A percentile compares a stretch with the other conserved stretches of the same genome.
Evolutionary conservation across 2,329 filamentous ascomycete species (phyloP).

Genomic region (Aspergillus flavus): DNA sequence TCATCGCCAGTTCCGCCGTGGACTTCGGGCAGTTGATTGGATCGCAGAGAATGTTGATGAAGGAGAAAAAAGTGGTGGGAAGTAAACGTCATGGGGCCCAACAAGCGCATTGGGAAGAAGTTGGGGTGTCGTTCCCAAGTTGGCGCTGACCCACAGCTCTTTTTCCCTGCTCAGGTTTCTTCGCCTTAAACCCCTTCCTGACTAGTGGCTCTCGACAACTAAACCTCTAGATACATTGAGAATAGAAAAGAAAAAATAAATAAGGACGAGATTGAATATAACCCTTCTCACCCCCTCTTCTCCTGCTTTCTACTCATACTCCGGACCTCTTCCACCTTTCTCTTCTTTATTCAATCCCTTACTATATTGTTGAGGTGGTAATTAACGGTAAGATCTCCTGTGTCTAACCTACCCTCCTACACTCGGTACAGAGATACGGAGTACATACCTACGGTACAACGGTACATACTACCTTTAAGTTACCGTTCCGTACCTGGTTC

Average conservation of each 20-base stretch:
- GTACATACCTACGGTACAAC: not conserved
- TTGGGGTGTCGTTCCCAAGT: constrained; percentile 11
- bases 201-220: not conserved
- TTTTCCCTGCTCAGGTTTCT: not conserved
- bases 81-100: constrained; percentile 17
- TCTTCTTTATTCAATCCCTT: not conserved
- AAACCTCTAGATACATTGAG: not conserved
- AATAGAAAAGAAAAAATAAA: not conserved
- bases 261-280: not conserved
- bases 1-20: not conserved
- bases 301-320: not conserved
- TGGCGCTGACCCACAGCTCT: constrained; percentile 4
- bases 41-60: constrained; percentile 2
- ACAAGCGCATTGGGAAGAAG: constrained; percentile 12
- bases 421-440: not conserved
- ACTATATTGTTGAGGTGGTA: constrained; percentile 3
- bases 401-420: not conserved
- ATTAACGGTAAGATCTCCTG: not conserved
- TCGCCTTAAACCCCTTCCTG: not conserved
- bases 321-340: not conserved
- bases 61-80: constrained; percentile 19
- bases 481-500: not conserved
- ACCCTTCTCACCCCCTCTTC: constrained; percentile 1
- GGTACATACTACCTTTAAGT: not conserved
- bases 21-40: not conserved